Evolutionary conservation across 352 stramenopile species (phyloP), one percentile per base, ranked within the genome.

Genomic region (Pythium aristosporum): DNA sequence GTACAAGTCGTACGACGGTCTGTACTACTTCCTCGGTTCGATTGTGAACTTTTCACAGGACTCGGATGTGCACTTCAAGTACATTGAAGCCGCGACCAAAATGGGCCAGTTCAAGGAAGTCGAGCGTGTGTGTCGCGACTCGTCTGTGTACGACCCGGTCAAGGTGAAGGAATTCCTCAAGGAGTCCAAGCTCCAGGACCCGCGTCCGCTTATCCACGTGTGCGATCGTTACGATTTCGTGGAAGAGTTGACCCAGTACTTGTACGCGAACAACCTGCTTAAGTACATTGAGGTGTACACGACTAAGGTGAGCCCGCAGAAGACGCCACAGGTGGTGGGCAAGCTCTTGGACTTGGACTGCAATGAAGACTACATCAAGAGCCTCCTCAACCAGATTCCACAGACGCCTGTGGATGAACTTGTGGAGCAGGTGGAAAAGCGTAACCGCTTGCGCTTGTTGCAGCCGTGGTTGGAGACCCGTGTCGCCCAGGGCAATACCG

Each of bases 231-330:
- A 98, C 75, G 97, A 99, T 68, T 99, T 99, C 70, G 96, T 99
- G 47, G 98, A 99, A 63, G 98, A 99, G 72, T 82, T 99, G 71
- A 99, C 98, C 39, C 96, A 98, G 65, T 99, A 99, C 82, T 72
- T 99, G 57, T 99, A 99, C 89, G 94, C 97, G 53, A 99, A 99
- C 91, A 99, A 98, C 80, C 75, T 99, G 57, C 84, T 98, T 62
- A 99, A 99, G 85, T 99, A 99, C 85, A 99, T 99, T 71, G 98
- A 99, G 75, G 97, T 99, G 63, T 99, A 99, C 77, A 96, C 98
- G 53, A 98, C 94, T 37, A 98, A 98, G 75, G 87, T 95, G 21
- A 99, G 94, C 63, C 97, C 97, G 9, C 88, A 98, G 64, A 99
- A 99, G 88, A 99, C 97, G 8, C 97, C 98, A 21, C 85, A 97